These are phyloP conservation scores for Bryopsis sp. DNA, from an alignment of 139 green algal genomes.

Conservation along the genomic window DNA sequence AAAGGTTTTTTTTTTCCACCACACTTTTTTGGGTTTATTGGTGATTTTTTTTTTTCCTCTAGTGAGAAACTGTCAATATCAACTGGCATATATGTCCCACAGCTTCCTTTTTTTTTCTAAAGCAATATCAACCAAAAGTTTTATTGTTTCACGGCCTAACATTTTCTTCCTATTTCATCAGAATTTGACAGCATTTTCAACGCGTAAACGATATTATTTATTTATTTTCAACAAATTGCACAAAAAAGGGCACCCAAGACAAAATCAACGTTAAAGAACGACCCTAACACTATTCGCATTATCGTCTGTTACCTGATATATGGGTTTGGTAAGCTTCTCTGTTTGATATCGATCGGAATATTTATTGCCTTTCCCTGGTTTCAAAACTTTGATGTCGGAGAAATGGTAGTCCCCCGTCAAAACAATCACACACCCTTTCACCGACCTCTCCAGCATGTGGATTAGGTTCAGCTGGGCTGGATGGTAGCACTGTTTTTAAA, in stretches of 20 bases:
- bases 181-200: no score
- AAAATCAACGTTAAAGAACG: neutral
- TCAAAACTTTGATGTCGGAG: constrained; percentile 34
- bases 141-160: neutral
- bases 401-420: constrained; percentile 47
- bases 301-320: constrained; percentile 34
- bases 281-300: neutral
- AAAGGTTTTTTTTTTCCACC: no score
- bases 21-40: no score
- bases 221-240: no score
- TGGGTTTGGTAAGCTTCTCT: constrained; percentile 22
- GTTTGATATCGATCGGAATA: constrained; percentile 27
- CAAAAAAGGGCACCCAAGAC: no score
- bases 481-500: constrained; percentile 32
- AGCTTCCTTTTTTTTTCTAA: no score
- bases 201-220: no score
- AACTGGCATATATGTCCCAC: no score
- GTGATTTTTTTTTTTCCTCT: no score
- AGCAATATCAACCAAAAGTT: no score
- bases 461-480: constrained; percentile 42
- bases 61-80: no score
- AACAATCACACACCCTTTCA: constrained; percentile 40
- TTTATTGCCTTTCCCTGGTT: neutral
- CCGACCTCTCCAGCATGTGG: constrained; percentile 39
- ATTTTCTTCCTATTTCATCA: neutral